Percentiles rank a stretch among this genome's conserved stretches.
Conservation (phyloP, 2,329 filamentous ascomycete species). For the Pseudogymnoascus sp. region DNA sequence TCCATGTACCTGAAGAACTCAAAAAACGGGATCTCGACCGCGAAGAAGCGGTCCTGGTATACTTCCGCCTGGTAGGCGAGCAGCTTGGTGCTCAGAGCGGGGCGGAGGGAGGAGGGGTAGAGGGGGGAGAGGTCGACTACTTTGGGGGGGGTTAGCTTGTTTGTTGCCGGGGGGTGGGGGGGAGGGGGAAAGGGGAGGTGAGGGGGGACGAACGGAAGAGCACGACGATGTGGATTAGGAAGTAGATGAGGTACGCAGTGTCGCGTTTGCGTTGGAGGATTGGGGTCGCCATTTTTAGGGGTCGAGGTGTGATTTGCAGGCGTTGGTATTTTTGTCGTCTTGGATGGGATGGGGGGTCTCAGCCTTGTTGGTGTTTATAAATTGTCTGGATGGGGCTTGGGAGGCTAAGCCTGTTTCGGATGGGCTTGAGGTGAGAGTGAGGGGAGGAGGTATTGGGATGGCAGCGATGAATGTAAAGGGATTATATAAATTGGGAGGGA, state of each 20-base stretch:
- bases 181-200: conserved; percentile 11
- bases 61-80: conserved; percentile 50
- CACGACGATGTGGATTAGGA: conserved; percentile 39
- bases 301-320: background rate
- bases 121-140: conserved; percentile 53
- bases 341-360: background rate
- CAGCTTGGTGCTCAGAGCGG: conserved; percentile 39
- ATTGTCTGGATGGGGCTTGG: background rate
- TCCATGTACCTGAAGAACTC: conserved; percentile 48
- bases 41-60: conserved; percentile 57
- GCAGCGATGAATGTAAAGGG: background rate
- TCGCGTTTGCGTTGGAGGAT: conserved; percentile 25
- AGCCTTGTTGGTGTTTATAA: background rate
- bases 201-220: conserved; percentile 6
- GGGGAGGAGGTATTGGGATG: background rate
- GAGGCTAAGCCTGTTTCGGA: background rate
- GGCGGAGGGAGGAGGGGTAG: conserved; percentile 44
- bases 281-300: conserved; percentile 16
- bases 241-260: conserved; percentile 46
- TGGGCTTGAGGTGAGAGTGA: background rate
- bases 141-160: no score
- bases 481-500: background rate
- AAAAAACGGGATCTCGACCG: conserved; percentile 47
- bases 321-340: background rate
- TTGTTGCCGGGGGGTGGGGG: background rate